Evolutionary conservation across 2,329 filamentous ascomycete genomes (phyloP), one percentile per base, ranked within the genome.

Genomic region (Fusarium sp.): DNA sequence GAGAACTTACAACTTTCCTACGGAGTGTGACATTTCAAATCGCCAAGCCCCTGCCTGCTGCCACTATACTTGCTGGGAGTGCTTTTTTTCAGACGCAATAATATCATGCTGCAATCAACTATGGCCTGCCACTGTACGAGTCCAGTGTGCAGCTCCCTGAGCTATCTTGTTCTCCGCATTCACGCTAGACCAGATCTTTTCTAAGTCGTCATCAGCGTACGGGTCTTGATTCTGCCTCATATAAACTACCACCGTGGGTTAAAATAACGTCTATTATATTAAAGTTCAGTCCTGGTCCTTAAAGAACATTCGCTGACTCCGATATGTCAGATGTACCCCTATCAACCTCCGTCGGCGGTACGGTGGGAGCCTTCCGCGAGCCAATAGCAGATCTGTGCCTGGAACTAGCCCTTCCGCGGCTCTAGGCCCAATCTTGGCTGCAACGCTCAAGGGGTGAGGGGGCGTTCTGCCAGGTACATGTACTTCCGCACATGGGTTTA

Each of bases 351-450:
- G 35, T 43, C 57, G 22, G 35, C 71, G 65, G 70, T 56, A 49
- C 49, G 39, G 41, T 46, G 39, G 25, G 35, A 35, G 49, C 11
- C 56, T 75, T 78, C 77, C 76, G 78, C 76, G 75, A 43, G 45
- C 81, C 80, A 82, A 82, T 82, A 63, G 75, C n/a, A 69, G 32
- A 19, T 33, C 67, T 75, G 79, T 81, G 65, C 78, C 78, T 82
- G 78, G 66, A 73, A 74, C 80, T 79, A 78, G 72, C 52, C 78
- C 74, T 7, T 50, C 65, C 71, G 7, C 27, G 37, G 54, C 15
- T 37, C 37, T 62, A 46, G 58, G 23, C 39, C 43, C 41, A 49
- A 64, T 25, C 41, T 56, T 68, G 61, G 58, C 52, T 65, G 54
- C 62, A 67, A 52, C 41, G 37, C 39, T 48, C 53, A 54, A 56